Conservation (phyloP, 805 yeast genomes). For the Clavispora asparagi region DNA sequence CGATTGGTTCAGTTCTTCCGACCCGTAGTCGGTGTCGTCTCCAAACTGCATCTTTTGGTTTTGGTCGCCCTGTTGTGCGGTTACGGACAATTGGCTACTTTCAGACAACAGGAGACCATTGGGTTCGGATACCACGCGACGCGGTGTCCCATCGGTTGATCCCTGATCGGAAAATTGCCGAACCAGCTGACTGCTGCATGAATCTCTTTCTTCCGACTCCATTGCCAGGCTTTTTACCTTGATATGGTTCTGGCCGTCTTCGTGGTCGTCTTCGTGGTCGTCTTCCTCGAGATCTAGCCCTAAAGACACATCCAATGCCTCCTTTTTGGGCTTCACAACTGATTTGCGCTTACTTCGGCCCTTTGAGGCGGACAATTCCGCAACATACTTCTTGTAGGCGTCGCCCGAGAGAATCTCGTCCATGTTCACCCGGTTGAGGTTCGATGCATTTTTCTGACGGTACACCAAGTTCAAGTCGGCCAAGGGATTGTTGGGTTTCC, state of each 20-base stretch:
- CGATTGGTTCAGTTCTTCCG: background rate
- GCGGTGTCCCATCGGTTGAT: too few species aligned
- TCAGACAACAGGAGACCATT: background rate
- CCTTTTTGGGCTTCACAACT: background rate
- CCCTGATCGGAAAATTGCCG: too few species aligned
- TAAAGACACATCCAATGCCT: conserved; percentile 1
- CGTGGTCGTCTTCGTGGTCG: background rate
- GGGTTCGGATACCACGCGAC: background rate
- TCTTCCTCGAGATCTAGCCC: background rate
- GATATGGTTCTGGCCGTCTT: too few species aligned
- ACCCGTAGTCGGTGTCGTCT: background rate
- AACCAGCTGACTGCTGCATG: too few species aligned
- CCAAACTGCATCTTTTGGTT: background rate
- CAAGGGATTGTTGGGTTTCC: conserved; percentile 3
- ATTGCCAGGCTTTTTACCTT: too few species aligned
- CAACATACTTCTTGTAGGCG: conserved; percentile 4
- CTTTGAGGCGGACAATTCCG: background rate
- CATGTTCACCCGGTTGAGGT: conserved; percentile 12
- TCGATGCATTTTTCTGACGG: conserved; percentile 9
- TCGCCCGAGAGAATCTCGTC: conserved; percentile 12
- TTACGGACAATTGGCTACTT: background rate
- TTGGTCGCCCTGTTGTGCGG: background rate
- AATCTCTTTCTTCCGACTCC: background rate
- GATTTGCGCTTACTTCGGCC: background rate
- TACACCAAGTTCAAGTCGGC: conserved; percentile 8